Base-by-base conservation (phyloP, 176 grass and related monocot genomes). In the Thinopyrum elongatum region DNA sequence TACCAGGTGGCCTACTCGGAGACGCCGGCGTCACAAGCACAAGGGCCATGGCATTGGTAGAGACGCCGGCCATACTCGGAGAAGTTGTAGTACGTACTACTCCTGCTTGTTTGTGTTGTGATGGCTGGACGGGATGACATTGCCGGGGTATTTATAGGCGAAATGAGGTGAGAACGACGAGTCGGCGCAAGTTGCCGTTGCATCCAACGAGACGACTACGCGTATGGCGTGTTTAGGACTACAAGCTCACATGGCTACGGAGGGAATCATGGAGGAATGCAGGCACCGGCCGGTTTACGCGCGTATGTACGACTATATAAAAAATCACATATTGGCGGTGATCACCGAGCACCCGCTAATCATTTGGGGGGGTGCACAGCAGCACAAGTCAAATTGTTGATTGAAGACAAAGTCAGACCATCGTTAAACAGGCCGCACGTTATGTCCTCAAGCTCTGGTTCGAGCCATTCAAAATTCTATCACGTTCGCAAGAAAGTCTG, bases 1-100 rank as follows among this genome's bases (percentile, higher is more conserved):
- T 94, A 94, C 92, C 92, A 94, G 36, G 92, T 94, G 25, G 92
- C 92, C 62, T 77, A 83, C 17, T 1, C 92, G n/a, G n/a, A n/a
- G n/a, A n/a, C n/a, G n/a, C n/a, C n/a, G n/a, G n/a, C n/a, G 80
- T 65, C 6, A 22, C 47, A 6, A 86, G 9, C 1, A 80, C 42
- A 5, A 64, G 9, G 14, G 70, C 63, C 17, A 53, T 2, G 30
- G 64, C 63, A 8, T 28, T 77, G 73, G 1, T 4, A 26, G 17
- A 5, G 51, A 34, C 17, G 1, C n/a, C 44, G 1, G 84, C 79
- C 84, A 90, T 86, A 0, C 30, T 6, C 9, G 1, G 38, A 17
- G 26, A n/a, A n/a, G n/a, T n/a, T n/a, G n/a, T n/a, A n/a, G n/a
- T n/a, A n/a, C 5, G 49, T 17, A 19, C 49, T 21, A 60, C 7